Base-by-base conservation (phyloP, 1,139 yeast genomes). In the Arxiozyma slooffiae region DNA sequence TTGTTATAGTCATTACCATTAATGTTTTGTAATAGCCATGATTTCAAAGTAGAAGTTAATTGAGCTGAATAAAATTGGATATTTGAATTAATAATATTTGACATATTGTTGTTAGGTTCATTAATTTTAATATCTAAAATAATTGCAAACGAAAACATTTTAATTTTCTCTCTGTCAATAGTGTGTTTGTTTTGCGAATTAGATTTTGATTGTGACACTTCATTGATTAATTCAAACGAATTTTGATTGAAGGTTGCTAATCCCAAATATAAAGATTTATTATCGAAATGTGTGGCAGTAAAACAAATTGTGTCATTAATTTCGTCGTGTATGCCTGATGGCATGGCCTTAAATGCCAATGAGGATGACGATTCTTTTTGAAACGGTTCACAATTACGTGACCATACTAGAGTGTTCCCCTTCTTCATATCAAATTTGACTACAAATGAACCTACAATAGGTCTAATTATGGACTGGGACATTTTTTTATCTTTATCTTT, bases 271-370 rank as follows among this genome's bases (percentile, higher is more conserved):
- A 52, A 52, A 2, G 53, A 56, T 45, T 57, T 59, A 48, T 65
- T 61, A 49, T 66, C 67, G 20, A 57, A 61, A 24, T 50, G 46
- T 22, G 43, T 49, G 5, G 72, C 74, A 5, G 72, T 73, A 64
- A 81, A 80, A 48, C 76, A 73, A 2, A 80, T 70, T 1, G 77
- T 75, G 57, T 86, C 90, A 41, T 71, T 65, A 4, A 57, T 48
- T 24, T 72, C 73, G 41, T 81, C 78, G 62, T 88, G 96, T n/a
- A 87, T 73, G 1, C 96, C 96, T 0, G 94, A 83, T 1, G 96
- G 96, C 50, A 89, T 69, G 14, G 82, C 75, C 58, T 84, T 82
- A 67, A 77, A 87, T 64, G 89, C 96, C 17, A 58, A 46, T 18
- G 57, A 50, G 8, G 44, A 26, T 8, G 57, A 50, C 5, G 44